These are phyloP conservation scores for Pseudonitzschia pungens DNA, from an alignment of 108 stramenopile genomes.

Conservation along the genomic window DNA sequence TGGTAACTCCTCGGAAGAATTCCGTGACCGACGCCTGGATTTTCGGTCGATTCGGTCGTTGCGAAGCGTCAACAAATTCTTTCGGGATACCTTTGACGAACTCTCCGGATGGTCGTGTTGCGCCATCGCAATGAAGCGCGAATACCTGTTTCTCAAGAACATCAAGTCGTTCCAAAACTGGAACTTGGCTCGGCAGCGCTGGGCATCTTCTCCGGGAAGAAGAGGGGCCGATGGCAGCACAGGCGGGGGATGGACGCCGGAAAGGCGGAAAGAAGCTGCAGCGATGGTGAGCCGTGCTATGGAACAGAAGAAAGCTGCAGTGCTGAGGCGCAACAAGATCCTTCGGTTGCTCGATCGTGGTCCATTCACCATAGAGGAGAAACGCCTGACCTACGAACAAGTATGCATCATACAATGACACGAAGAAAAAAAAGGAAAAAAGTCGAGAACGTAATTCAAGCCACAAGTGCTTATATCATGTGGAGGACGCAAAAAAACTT, in stretches of 20 bases:
- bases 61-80: conserved; percentile 1
- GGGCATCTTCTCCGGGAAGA: neutral
- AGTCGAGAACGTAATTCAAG: neutral
- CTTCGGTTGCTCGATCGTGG: neutral
- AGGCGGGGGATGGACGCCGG: neutral
- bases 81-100: neutral
- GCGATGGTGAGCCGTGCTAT: neutral
- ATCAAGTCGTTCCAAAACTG: neutral
- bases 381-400: neutral
- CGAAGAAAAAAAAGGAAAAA: neutral
- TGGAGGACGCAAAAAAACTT: neutral
- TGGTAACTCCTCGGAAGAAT: no score
- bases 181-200: neutral
- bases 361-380: neutral
- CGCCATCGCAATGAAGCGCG: neutral
- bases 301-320: neutral
- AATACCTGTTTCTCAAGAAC: neutral
- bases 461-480: neutral
- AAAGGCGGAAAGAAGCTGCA: neutral
- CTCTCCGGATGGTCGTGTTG: neutral
- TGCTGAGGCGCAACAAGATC: neutral
- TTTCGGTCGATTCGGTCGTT: neutral
- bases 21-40: neutral
- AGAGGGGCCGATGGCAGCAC: neutral
- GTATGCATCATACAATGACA: neutral